phyloP scores from a whole-genome alignment of 805 yeast genomes.

The Kodamaea leandrae region DNA sequence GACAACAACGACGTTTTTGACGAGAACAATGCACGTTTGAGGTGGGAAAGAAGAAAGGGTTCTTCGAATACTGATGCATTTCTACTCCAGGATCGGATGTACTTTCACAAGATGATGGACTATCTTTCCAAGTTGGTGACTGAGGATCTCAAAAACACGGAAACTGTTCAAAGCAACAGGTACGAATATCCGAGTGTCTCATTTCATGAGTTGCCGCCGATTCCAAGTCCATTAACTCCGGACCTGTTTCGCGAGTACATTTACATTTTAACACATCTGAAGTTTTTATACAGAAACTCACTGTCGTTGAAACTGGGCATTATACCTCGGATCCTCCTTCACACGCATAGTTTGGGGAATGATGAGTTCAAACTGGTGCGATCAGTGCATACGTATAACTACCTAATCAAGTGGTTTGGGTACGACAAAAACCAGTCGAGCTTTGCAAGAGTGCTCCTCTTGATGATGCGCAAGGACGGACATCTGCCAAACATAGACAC shows the following conservation, averaged over 20 bases:
- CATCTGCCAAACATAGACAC: conserved; percentile 40
- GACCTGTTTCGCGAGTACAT: conserved; percentile 35
- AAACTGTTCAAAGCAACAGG: neutral
- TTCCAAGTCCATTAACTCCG: conserved; percentile 26
- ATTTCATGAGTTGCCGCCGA: conserved; percentile 33
- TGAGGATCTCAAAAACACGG: conserved; percentile 18
- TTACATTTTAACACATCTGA: conserved; percentile 35
- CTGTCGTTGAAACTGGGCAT: conserved; percentile 35
- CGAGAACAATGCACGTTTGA: conserved; percentile 20
- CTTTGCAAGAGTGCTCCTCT: conserved; percentile 37
- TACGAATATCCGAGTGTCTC: conserved; percentile 20
- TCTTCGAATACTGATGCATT: conserved; percentile 21
- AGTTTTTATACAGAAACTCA: conserved; percentile 30
- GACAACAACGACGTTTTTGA: conserved; percentile 25
- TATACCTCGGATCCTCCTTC: conserved; percentile 35
- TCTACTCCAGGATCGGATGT: conserved; percentile 27
- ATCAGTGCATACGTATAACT: conserved; percentile 37
- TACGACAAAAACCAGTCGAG: conserved; percentile 37
- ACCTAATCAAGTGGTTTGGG: conserved; percentile 41
- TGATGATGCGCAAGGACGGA: conserved; percentile 43
- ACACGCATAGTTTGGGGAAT: conserved; percentile 38
- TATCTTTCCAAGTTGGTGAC: conserved; percentile 34
- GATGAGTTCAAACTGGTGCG: conserved; percentile 27
- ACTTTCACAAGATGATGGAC: conserved; percentile 33
- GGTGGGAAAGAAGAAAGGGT: conserved; percentile 24